Evolutionary conservation across 78 protist species (phyloP).

Genomic region (Protostelium mycophagum): DNA sequence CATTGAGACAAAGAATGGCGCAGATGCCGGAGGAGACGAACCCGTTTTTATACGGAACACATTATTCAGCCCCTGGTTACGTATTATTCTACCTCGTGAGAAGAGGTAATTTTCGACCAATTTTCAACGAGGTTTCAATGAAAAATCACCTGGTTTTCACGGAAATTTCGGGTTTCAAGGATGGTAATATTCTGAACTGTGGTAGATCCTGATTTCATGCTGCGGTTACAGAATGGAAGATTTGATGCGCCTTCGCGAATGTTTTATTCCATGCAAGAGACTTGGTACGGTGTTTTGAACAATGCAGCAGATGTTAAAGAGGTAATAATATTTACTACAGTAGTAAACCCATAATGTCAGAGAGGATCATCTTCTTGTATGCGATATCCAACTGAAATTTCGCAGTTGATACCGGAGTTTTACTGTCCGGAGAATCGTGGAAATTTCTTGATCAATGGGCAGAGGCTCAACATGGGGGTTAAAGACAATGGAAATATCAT

Average conservation of each 20-base stretch:
- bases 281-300: constrained; percentile 66
- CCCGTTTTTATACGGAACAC: constrained; percentile 92
- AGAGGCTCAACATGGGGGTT: constrained; percentile 62
- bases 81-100: constrained; percentile 90
- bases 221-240: constrained; percentile 83
- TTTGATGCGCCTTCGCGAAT: constrained; percentile 89
- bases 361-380: too few species aligned
- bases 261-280: constrained; percentile 77
- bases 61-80: constrained; percentile 90
- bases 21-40: constrained; percentile 68
- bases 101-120: background rate
- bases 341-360: constrained; percentile 39
- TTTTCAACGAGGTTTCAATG: background rate
- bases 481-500: constrained; percentile 36
- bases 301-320: constrained; percentile 82
- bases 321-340: constrained; percentile 8
- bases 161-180: background rate
- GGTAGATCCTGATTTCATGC: constrained; percentile 79
- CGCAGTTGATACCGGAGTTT: constrained; percentile 79
- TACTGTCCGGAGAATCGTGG: constrained; percentile 26
- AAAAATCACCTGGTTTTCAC: background rate
- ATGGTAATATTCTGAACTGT: background rate
- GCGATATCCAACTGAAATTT: background rate
- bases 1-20: constrained; percentile 56
- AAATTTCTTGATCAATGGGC: constrained; percentile 52